A percentile compares a stretch with the other conserved stretches of the same genome.
phyloP scores from a whole-genome alignment of 192 early-diverging fungal species.

The Backusella macrospora region DNA sequence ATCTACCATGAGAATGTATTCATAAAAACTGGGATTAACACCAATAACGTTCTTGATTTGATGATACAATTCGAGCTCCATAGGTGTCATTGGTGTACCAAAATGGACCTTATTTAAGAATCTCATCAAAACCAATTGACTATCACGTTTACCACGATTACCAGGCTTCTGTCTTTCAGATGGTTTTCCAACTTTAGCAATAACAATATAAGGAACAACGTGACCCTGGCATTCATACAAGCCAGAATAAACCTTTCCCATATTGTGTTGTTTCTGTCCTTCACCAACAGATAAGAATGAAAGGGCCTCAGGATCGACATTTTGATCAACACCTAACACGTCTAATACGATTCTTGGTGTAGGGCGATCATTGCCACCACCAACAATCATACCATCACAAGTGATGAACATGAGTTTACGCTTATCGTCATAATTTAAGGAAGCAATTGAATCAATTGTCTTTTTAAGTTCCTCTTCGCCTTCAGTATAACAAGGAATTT shows the following conservation, averaged over 20 bases:
- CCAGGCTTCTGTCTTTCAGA: conserved; percentile 82
- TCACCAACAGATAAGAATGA: conserved; percentile 88
- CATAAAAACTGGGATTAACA: conserved; percentile 92
- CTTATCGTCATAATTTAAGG: conserved; percentile 83
- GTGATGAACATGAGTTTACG: conserved; percentile 87
- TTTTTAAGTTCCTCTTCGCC: conserved; percentile 80
- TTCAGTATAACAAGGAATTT: conserved; percentile 96
- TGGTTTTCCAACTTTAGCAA: conserved; percentile 89
- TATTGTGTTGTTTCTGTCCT: conserved; percentile 89
- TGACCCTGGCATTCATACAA: conserved; percentile 89
- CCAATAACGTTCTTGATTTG: conserved; percentile 99
- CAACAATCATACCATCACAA: conserved; percentile 91
- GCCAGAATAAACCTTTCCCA: conserved; percentile 95
- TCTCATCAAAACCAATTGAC: conserved; percentile 95
- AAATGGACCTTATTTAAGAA: conserved; percentile 97
- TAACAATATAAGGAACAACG: conserved; percentile 90
- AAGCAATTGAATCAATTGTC: conserved; percentile 83
- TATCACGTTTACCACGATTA: conserved; percentile 97
- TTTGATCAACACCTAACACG: conserved; percentile 83
- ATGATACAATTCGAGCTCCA: conserved; percentile 97
- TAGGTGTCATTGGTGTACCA: conserved; percentile 87
- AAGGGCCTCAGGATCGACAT: conserved; percentile 72
- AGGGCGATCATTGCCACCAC: conserved; percentile 92
- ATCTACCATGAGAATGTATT: conserved; percentile 96
- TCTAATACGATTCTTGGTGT: conserved; percentile 94